Evolutionary conservation across 352 stramenopile species (phyloP).

Genomic region (Phytophthora pinifolia): DNA sequence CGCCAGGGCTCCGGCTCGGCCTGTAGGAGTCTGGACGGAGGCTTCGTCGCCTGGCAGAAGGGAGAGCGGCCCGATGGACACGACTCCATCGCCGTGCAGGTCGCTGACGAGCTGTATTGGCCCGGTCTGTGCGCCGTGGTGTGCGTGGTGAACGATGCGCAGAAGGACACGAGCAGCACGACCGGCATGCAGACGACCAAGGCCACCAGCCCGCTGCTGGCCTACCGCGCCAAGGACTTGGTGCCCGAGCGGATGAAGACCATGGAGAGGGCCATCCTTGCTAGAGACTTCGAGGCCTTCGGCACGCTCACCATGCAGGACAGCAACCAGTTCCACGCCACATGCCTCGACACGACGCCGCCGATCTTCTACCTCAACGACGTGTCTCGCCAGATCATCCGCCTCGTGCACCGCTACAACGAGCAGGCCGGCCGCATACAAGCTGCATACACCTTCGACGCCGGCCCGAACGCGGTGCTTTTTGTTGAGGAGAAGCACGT

Average conservation of each 20-base stretch:
- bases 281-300: constrained; percentile 95
- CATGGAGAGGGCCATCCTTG: constrained; percentile 91
- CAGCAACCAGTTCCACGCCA: constrained; percentile 98
- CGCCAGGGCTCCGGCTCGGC: constrained; percentile 95
- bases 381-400: constrained; percentile 74
- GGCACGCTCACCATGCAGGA: constrained; percentile 98
- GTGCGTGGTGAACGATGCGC: constrained; percentile 94
- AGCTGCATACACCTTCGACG: constrained; percentile 99
- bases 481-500: constrained; percentile 81
- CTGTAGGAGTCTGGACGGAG: constrained; percentile 95
- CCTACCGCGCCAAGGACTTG: constrained; percentile 81
- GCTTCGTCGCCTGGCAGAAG: constrained; percentile 97
- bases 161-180: constrained; percentile 97
- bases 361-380: constrained; percentile 99
- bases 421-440: constrained; percentile 56
- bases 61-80: constrained; percentile 68
- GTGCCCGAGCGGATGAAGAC: constrained; percentile 82
- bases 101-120: constrained; percentile 92
- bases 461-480: constrained; percentile 97
- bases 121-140: constrained; percentile 94
- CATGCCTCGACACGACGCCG: constrained; percentile 97
- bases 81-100: constrained; percentile 66
- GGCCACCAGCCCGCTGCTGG: constrained; percentile 91
- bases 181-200: constrained; percentile 95
- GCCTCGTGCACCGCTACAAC: constrained; percentile 96